Evolutionary conservation across 768 basidiomycete genomes (phyloP).

Genomic region (Neoboletus brunneissimus): DNA sequence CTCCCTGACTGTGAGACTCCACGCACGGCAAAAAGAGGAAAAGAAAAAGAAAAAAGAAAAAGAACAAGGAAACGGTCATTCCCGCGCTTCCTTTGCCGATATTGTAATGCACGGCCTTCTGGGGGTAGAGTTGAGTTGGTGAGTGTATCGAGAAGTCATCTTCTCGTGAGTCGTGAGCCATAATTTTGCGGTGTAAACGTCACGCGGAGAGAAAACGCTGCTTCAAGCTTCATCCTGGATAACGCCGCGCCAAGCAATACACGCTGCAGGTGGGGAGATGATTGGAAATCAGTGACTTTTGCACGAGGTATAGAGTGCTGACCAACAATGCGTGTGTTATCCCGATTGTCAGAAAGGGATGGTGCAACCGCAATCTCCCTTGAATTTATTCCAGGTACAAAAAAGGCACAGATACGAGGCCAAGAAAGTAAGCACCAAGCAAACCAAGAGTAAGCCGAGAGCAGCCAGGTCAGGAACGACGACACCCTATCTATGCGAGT

Average conservation of each 20-base stretch:
- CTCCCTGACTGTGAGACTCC: neutral
- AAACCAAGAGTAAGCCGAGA: neutral
- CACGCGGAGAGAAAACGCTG: neutral
- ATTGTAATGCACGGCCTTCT: neutral
- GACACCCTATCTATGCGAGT: neutral
- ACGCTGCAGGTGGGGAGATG: neutral
- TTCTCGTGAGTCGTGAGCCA: neutral
- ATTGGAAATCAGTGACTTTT: neutral
- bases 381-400: neutral
- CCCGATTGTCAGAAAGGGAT: neutral
- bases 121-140: neutral
- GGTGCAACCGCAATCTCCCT: neutral
- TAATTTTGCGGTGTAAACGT: neutral
- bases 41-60: neutral
- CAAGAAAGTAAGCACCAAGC: slow-evolving; percentile 4
- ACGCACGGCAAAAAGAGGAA: neutral
- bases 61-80: neutral
- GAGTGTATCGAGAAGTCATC: neutral
- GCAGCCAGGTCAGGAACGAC: neutral
- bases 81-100: neutral
- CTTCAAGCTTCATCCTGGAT: neutral
- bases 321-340: neutral
- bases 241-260: neutral
- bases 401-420: neutral
- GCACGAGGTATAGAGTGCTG: neutral